These are phyloP conservation scores for Acrocalymma vagum DNA, from an alignment of 2,329 filamentous ascomycete species.

Conservation along the genomic window DNA sequence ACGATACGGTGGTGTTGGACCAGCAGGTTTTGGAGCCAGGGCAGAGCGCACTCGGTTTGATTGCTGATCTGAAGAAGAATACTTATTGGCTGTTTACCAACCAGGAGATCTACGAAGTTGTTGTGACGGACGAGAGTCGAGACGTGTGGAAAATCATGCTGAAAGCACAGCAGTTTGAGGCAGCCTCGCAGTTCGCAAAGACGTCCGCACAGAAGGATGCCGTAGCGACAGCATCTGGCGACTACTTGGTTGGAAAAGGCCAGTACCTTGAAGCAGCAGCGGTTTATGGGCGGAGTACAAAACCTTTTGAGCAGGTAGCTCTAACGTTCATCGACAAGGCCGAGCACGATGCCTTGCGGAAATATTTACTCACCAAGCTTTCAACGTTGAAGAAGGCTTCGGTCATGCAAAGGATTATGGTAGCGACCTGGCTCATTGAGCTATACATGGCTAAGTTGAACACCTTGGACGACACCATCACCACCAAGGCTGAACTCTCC, in stretches of 20 bases:
- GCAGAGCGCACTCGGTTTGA: conserved; percentile 82
- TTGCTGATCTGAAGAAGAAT: conserved; percentile 91
- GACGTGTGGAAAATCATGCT: conserved; percentile 97
- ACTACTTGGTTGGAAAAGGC: conserved; percentile 83
- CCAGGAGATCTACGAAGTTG: conserved; percentile 91
- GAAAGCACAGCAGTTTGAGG: conserved; percentile 84
- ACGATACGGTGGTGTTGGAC: conserved; percentile 85
- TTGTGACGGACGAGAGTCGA: conserved; percentile 86
- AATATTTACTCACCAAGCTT: conserved; percentile 88
- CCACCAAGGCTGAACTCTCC: conserved; percentile 82
- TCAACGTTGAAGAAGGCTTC: conserved; percentile 81
- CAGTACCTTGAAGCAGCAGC: conserved; percentile 86
- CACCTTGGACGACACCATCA: conserved; percentile 90
- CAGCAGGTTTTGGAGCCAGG: conserved; percentile 83
- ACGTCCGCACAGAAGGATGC: conserved; percentile 85
- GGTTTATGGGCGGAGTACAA: conserved; percentile 94
- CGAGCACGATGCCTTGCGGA: conserved; percentile 88
- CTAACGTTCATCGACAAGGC: conserved; percentile 88
- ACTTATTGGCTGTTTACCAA: conserved; percentile 97
- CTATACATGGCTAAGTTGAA: conserved; percentile 98
- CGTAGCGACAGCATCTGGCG: conserved; percentile 90
- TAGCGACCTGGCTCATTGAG: conserved; percentile 93
- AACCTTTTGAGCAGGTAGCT: conserved; percentile 95
- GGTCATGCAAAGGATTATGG: conserved; percentile 93
- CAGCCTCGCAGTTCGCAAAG: conserved; percentile 84